phyloP scores from a whole-genome alignment of 2,329 filamentous ascomycete species.

The Aspergillus thermomutatus region DNA sequence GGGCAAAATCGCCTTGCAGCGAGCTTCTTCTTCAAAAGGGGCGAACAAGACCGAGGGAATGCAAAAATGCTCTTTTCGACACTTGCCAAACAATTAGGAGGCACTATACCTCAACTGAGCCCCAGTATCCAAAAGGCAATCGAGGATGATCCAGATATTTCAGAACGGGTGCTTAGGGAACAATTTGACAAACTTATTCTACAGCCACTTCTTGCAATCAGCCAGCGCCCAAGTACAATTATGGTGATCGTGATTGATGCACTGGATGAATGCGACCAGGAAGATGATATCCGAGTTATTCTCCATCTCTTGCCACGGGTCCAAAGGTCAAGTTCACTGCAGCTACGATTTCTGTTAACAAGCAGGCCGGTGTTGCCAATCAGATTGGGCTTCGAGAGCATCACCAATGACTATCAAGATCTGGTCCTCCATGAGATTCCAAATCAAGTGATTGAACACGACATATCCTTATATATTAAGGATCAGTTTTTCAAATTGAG shows the following conservation, averaged over 20 bases:
- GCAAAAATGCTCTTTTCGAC: conserved; percentile 39
- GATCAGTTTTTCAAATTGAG: conserved; percentile 16
- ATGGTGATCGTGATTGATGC: conserved; percentile 25
- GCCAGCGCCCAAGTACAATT: conserved; percentile 2
- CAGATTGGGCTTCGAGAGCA: conserved; percentile 16
- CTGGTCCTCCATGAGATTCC: conserved; percentile 21
- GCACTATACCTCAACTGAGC: conserved; percentile 25
- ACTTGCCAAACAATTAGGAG: conserved; percentile 25
- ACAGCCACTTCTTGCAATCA: conserved; percentile 16
- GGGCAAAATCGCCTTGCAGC: too few species aligned
- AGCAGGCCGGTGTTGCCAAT: conserved; percentile 26
- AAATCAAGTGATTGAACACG: conserved; percentile 16
- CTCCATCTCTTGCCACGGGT: conserved; percentile 16
- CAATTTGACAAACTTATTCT: conserved; percentile 29
- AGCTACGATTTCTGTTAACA: conserved; percentile 21
- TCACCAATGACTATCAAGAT: conserved; percentile 14
- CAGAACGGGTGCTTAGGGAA: conserved; percentile 19
- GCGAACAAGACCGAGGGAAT: conserved; percentile 30
- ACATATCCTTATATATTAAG: conserved; percentile 22
- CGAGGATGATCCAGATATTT: conserved; percentile 23
- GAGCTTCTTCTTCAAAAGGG: too few species aligned
- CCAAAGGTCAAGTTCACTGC: conserved; percentile 4
- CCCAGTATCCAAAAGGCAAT: conserved; percentile 18
- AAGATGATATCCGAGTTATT: conserved; percentile 15
- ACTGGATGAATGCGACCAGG: conserved; percentile 25